Percentiles rank a stretch among this genome's conserved stretches.
phyloP scores from a whole-genome alignment of 805 yeast species.

The Peterozyma xylosa region DNA sequence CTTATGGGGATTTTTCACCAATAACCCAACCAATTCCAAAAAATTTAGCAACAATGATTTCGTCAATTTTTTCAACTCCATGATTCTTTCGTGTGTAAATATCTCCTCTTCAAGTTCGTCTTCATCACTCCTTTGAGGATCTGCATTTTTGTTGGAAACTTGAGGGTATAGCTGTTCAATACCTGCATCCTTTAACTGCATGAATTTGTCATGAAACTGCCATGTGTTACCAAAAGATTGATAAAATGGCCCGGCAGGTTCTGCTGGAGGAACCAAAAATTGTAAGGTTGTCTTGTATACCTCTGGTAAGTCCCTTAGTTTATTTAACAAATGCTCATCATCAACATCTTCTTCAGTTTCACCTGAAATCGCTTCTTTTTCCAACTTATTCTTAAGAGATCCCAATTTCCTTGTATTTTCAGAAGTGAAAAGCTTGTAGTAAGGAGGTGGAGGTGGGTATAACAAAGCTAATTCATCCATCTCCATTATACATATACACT shows the following conservation, averaged over 20 bases:
- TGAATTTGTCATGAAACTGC: slow-evolving; percentile 74
- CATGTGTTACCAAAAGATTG: slow-evolving; percentile 88
- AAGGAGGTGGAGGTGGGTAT: slow-evolving; percentile 94
- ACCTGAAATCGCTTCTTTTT: slow-evolving; percentile 9
- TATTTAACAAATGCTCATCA: neutral
- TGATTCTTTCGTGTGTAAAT: slow-evolving; percentile 45
- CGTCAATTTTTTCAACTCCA: slow-evolving; percentile 72
- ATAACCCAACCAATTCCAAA: slow-evolving; percentile 72
- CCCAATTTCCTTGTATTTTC: slow-evolving; percentile 49
- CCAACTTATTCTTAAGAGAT: slow-evolving; percentile 14
- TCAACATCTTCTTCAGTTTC: slow-evolving; percentile 18
- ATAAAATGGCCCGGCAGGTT: slow-evolving; percentile 59
- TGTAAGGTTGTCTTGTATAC: slow-evolving; percentile 31
- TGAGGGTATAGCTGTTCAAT: slow-evolving; percentile 60
- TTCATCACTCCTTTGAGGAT: slow-evolving; percentile 1
- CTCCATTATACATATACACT: neutral
- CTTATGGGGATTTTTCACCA: slow-evolving; percentile 65
- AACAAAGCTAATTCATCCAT: slow-evolving; percentile 47
- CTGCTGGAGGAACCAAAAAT: slow-evolving; percentile 57
- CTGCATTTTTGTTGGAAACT: slow-evolving; percentile 3
- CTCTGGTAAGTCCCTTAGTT: slow-evolving; percentile 6
- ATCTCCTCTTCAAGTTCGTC: slow-evolving; percentile 23
- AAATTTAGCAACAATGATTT: slow-evolving; percentile 75
- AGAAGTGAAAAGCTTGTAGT: slow-evolving; percentile 61
- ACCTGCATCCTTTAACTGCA: slow-evolving; percentile 70